Conservation (phyloP, 305 asterid species). For the Solanum hybrid region DNA sequence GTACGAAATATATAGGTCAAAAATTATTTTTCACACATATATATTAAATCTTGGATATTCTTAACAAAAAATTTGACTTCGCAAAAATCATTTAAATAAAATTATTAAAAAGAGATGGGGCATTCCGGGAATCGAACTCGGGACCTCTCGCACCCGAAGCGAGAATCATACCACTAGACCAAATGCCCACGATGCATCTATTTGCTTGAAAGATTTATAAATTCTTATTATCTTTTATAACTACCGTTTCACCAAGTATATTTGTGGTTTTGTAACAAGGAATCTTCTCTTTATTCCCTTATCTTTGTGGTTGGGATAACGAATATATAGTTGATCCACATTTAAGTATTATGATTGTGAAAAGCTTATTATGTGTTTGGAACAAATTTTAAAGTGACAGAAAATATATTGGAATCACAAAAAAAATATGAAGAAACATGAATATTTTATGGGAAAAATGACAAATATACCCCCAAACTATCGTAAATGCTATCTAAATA, state of each 20-base stretch:
- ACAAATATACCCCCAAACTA: too few relatives aligned
- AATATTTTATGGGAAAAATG: neutral
- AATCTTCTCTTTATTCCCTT: neutral
- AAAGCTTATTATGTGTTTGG: neutral
- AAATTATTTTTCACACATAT: too few relatives aligned
- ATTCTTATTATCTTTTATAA: neutral
- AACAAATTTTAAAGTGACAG: too few relatives aligned
- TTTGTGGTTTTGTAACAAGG: neutral
- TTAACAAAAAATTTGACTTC: too few relatives aligned
- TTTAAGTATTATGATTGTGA: neutral
- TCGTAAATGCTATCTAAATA: neutral
- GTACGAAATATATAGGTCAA: neutral
- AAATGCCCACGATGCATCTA: slow-evolving; percentile 16
- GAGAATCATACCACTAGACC: slow-evolving; percentile 76
- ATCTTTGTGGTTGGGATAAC: neutral
- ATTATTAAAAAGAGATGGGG: neutral
- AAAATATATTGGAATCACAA: too few relatives aligned
- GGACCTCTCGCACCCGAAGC: slow-evolving; percentile 95
- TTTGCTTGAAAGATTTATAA: neutral
- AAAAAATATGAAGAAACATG: neutral
- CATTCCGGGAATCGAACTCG: slow-evolving; percentile 79
- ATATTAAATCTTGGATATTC: too few relatives aligned
- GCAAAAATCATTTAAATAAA: neutral
- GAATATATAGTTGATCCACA: neutral
- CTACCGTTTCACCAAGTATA: neutral